Evolutionary conservation across 2,329 filamentous ascomycete species (phyloP), one percentile per base, ranked within the genome.

Genomic region (Plectosphaerella cucumerina): DNA sequence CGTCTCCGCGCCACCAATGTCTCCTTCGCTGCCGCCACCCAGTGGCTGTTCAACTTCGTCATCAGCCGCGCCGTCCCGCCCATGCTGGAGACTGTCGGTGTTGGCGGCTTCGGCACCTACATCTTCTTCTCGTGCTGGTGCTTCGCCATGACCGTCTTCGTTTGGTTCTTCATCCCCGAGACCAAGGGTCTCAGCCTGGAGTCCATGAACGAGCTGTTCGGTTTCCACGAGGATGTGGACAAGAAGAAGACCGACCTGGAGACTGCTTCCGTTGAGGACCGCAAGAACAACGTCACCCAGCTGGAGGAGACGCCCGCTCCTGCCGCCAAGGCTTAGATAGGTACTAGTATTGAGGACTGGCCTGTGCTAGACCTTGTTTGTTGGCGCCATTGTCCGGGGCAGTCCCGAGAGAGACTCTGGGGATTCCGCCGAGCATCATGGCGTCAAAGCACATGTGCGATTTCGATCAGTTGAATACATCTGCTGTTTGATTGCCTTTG

Each of bases 1-100:
- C 72, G 85, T 17, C 57, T 69, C n/a, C 1, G 64, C 60, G 42
- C 65, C 59, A 59, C 67, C 50, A 85, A 85, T 56, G 82, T 86
- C 22, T 74, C 81, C 3, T 71, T 84, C 45, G 81, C 77, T 0
- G 80, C 82, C 2, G 81, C 81, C 2, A 84, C 79, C 1, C 81
- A 85, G 60, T 84, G 81, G 81, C 62, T 85, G 1, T 85, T 85
- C 65, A 85, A 86, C 59, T 82, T 86, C 51, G 81, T 84, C 15
- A 79, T 87, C 49, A 80, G 82, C 10, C 71, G 81, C 43, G 80
- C 82, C 8, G 82, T 84, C 4, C 83, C 82, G 0, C 78, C 77
- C 53, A 87, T 87, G 84, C 69, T 87, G 52, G 75, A 73, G 68
- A 73, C 64, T 2, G 62, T 71, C 21, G 69, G 68, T 4, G 9